Evolutionary conservation across 306 rosid species (phyloP).

Genomic region (Prunus mira): DNA sequence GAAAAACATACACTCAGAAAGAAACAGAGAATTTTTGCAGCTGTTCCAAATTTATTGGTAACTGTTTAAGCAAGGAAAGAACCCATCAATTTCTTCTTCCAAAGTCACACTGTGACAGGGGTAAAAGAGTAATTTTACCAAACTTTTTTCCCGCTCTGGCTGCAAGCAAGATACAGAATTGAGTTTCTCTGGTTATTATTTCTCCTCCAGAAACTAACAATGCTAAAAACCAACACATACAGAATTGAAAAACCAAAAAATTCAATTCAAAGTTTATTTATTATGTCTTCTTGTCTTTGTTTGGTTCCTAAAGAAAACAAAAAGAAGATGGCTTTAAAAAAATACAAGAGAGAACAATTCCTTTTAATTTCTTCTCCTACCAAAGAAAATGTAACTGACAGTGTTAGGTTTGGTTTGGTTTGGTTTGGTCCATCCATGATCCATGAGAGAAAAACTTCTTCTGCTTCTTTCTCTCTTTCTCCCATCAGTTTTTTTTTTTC

Average conservation of each 20-base stretch:
- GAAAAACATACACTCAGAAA: neutral
- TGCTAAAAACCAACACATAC: constrained; percentile 40
- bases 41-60: neutral
- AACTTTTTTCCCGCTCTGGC: constrained; percentile 16
- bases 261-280: constrained; percentile 30
- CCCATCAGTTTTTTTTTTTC: constrained; percentile 3
- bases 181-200: neutral
- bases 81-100: neutral
- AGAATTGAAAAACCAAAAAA: constrained; percentile 5
- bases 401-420: neutral
- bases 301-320: constrained; percentile 40
- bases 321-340: neutral
- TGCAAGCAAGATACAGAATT: constrained; percentile 26
- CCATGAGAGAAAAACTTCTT: constrained; percentile 26
- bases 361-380: constrained; percentile 13
- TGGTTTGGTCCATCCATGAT: constrained; percentile 22
- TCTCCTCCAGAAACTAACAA: constrained; percentile 31
- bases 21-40: neutral
- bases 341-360: constrained; percentile 13
- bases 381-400: constrained; percentile 26
- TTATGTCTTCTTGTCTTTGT: constrained; percentile 56
- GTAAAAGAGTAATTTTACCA: neutral
- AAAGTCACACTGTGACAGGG: neutral
- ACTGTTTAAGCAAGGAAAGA: constrained; percentile 1
- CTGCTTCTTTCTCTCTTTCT: neutral